These are phyloP conservation scores for Boletales sp. DNA, from an alignment of 768 basidiomycete species.

Conservation along the genomic window DNA sequence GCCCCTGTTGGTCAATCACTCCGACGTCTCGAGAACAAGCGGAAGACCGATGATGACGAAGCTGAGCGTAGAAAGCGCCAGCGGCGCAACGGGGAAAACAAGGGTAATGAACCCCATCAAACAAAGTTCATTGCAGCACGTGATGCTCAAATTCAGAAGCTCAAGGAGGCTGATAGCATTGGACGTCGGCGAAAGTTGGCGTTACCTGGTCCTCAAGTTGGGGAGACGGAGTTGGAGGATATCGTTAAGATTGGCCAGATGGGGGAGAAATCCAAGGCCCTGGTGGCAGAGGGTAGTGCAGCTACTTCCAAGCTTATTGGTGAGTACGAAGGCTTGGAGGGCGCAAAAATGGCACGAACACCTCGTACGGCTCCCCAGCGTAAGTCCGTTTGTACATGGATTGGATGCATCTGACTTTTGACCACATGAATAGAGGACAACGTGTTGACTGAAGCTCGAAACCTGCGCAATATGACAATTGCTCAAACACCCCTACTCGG, in stretches of 20 bases:
- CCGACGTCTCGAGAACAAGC: conserved; percentile 92
- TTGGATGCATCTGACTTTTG: conserved; percentile 8
- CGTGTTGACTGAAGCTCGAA: conserved; percentile 91
- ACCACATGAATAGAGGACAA: conserved; percentile 70
- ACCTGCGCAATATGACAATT: conserved; percentile 90
- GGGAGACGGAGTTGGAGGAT: conserved; percentile 92
- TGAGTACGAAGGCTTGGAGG: conserved; percentile 88
- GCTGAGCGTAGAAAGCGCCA: conserved; percentile 90
- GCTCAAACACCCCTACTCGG: conserved; percentile 93
- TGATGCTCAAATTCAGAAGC: conserved; percentile 95
- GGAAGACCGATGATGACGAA: conserved; percentile 91
- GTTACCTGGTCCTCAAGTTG: conserved; percentile 88
- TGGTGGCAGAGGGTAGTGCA: conserved; percentile 80
- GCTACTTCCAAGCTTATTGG: conserved; percentile 84
- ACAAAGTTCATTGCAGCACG: conserved; percentile 96
- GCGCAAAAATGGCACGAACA: conserved; percentile 88
- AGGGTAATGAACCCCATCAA: conserved; percentile 71
- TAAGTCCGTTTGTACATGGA: conserved; percentile 41
- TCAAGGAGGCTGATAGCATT: conserved; percentile 97
- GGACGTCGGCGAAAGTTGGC: conserved; percentile 80
- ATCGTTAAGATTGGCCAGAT: conserved; percentile 98
- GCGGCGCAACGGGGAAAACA: conserved; percentile 57
- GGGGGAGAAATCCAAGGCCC: conserved; percentile 81
- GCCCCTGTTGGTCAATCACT: conserved; percentile 91
- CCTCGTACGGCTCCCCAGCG: conserved; percentile 93